Percentiles rank a stretch among this genome's conserved stretches.
phyloP scores from a whole-genome alignment of 2,329 filamentous ascomycete genomes.

The Helotiales sp. region DNA sequence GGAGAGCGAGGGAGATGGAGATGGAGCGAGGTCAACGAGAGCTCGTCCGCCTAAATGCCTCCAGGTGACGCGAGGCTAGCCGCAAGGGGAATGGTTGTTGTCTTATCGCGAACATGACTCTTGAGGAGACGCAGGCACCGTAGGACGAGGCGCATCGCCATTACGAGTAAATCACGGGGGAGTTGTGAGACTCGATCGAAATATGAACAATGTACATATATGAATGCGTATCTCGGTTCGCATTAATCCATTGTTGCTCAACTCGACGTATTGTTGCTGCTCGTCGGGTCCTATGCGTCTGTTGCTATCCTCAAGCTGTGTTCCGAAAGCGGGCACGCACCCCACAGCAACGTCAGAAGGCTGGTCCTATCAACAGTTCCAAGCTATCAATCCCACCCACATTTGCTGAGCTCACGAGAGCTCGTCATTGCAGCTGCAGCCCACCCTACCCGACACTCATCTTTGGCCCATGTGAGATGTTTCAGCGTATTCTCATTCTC shows the following conservation, averaged over 20 bases:
- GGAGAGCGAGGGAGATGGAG: conserved; percentile 21
- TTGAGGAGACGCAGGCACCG: too few relatives aligned
- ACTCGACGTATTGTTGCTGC: not conserved
- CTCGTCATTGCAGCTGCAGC: not conserved
- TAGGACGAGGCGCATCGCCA: too few relatives aligned
- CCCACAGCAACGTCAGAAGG: not conserved
- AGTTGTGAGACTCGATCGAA: too few relatives aligned
- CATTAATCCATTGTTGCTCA: too few relatives aligned
- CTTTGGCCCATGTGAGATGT: not conserved
- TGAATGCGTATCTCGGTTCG: too few relatives aligned
- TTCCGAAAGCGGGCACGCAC: not conserved
- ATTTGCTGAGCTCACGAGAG: too few relatives aligned
- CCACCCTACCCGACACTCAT: not conserved
- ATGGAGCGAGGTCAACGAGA: conserved; percentile 11
- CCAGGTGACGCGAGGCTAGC: conserved; percentile 3
- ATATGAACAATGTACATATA: too few relatives aligned
- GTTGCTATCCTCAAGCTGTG: not conserved
- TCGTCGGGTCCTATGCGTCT: not conserved
- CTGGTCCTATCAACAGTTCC: not conserved
- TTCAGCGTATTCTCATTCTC: not conserved
- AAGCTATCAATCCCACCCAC: too few relatives aligned
- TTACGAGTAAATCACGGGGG: too few relatives aligned
- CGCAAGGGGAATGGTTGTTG: not conserved
- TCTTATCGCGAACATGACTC: conserved; percentile 15
- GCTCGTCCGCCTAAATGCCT: conserved; percentile 15